Percentiles rank a stretch among this genome's conserved stretches.
These are phyloP conservation scores for Candida stauntonica DNA, from an alignment of 805 yeast species.

Conservation along the genomic window DNA sequence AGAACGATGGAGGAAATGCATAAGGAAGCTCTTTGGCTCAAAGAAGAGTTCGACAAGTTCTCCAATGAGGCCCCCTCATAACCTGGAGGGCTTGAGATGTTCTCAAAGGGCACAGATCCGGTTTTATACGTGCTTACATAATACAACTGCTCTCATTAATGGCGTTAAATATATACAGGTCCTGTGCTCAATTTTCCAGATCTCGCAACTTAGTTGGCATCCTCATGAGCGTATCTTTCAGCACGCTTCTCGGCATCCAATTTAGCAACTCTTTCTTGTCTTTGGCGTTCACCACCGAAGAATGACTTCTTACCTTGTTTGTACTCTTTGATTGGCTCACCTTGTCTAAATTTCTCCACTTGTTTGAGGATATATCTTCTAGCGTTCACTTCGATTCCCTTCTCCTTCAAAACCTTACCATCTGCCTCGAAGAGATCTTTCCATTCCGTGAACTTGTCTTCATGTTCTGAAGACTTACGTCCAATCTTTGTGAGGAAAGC, in stretches of 20 bases:
- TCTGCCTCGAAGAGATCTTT: conserved; percentile 55
- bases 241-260: conserved; percentile 39
- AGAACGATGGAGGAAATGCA: conserved; percentile 65
- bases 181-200: neutral
- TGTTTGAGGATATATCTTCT: conserved; percentile 74
- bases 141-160: conserved; percentile 7
- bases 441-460: conserved; percentile 68
- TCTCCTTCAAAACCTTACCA: conserved; percentile 56
- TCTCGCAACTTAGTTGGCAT: conserved; percentile 19
- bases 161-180: conserved; percentile 9
- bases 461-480: conserved; percentile 62
- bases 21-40: conserved; percentile 59
- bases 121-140: too few relatives aligned
- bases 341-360: conserved; percentile 60
- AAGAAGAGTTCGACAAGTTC: conserved; percentile 30
- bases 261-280: conserved; percentile 60
- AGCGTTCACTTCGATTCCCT: conserved; percentile 70
- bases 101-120: too few relatives aligned
- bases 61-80: neutral
- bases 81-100: too few relatives aligned
- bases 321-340: conserved; percentile 50
- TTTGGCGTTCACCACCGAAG: conserved; percentile 84
- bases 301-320: conserved; percentile 65
- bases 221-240: conserved; percentile 28
- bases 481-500: conserved; percentile 79